Base-by-base conservation (phyloP, 352 stramenopile species). In the Pythium guiyangense region DNA sequence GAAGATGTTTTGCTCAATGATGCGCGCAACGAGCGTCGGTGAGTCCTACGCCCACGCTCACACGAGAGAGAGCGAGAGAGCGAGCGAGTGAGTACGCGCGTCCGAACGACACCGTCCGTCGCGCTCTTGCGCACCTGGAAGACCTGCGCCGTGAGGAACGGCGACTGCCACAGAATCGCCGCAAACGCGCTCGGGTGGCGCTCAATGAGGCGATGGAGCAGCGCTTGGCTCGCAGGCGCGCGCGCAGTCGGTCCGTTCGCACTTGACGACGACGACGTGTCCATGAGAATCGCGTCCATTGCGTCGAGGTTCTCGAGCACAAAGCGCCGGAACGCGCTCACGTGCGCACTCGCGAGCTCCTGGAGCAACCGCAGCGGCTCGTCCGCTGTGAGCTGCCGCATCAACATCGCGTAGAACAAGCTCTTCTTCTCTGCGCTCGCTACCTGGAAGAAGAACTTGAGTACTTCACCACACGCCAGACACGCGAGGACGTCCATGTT, bases 1-100 rank as follows among this genome's bases (percentile, higher is more conserved):
- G 47, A 80, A 72, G n/a, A 86, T 72, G 48, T 92, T 87, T 53
- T 90, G 79, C 64, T 92, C 79, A 17, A 92, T 60, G 14, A 92
- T 73, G 3, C 79, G 73, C 25, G 68, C 76, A 12, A 92, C 70
- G 2, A 92, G 56, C 25, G 73, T 60, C 47, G 82, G 68, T 0
- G 75, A 84, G 11, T 74, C 71, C 77, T 84, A 51, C 37, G 17
- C n/a, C n/a, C 35, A 50, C 15, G 34, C 35, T 27, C 31, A 18
- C 48, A 50, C 20, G 45, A 57, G 14, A 45, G 25, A 44, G 42
- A 18, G 35, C 6, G n/a, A 17, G 22, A 12, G 20, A 17, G n/a
- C n/a, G 25, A 26, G 31, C n/a, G n/a, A n/a, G n/a, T 10, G 48
- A 27, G 11, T 20, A 39, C 11, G n/a, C n/a, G n/a, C n/a, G n/a